These are phyloP conservation scores for Castanea crenata DNA, from an alignment of 306 rosid genomes.

Conservation along the genomic window DNA sequence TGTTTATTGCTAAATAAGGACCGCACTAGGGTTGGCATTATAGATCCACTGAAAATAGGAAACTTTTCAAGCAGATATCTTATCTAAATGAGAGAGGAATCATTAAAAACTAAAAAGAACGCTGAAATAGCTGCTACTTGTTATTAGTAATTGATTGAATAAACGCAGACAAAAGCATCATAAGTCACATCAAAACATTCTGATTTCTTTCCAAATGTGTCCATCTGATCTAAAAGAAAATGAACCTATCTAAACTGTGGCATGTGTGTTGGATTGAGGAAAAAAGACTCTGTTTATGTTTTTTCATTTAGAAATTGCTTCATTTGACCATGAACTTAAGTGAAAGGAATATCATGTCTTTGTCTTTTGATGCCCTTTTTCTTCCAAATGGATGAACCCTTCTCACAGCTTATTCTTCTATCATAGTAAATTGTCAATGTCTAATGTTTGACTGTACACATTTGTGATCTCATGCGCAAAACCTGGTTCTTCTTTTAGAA, in stretches of 20 bases:
- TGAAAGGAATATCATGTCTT: not conserved
- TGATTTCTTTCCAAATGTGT: slow-evolving; percentile 39
- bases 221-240: slow-evolving; percentile 40
- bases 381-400: slow-evolving; percentile 7
- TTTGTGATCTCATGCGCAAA: slow-evolving; percentile 4
- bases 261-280: slow-evolving; percentile 31
- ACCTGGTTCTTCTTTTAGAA: slow-evolving; percentile 18
- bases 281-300: slow-evolving; percentile 24
- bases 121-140: slow-evolving; percentile 41
- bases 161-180: slow-evolving; percentile 50
- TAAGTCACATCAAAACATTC: slow-evolving; percentile 40
- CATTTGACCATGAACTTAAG: slow-evolving; percentile 4
- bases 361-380: slow-evolving; percentile 23
- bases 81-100: not conserved
- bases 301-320: slow-evolving; percentile 23
- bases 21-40: not conserved
- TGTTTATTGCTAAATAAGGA: too few relatives aligned
- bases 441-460: slow-evolving; percentile 14
- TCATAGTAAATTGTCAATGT: slow-evolving; percentile 16
- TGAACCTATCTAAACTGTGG: slow-evolving; percentile 40
- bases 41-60: not conserved
- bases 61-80: not conserved
- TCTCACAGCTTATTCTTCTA: slow-evolving; percentile 12
- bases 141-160: slow-evolving; percentile 42
- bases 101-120: not conserved